These are phyloP conservation scores for Kwoniella mangroviensis DNA, from an alignment of 768 basidiomycete genomes.

Conservation along the genomic window DNA sequence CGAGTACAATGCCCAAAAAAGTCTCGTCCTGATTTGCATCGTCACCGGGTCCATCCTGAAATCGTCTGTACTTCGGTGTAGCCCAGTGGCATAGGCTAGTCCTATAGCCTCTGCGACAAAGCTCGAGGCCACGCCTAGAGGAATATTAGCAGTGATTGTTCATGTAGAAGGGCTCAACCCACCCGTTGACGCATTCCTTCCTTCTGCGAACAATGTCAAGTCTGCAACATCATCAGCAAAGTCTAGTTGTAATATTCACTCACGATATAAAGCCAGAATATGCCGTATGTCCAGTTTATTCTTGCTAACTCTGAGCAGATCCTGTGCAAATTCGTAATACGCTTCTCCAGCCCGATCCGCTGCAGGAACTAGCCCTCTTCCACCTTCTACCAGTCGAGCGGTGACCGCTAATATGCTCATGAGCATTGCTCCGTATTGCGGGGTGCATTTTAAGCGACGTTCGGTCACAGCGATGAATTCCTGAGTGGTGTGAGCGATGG, in stretches of 20 bases:
- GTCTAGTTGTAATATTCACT: background rate
- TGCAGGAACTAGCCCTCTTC: slow-evolving; percentile 3
- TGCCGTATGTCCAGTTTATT: slow-evolving; percentile 23
- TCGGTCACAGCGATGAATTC: slow-evolving; percentile 23
- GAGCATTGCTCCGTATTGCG: slow-evolving; percentile 18
- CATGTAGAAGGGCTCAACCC: background rate
- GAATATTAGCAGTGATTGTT: background rate
- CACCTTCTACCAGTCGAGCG: slow-evolving; percentile 8
- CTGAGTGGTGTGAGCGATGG: background rate
- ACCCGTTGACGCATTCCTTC: slow-evolving; percentile 9
- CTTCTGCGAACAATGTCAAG: slow-evolving; percentile 16
- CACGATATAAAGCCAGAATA: slow-evolving; percentile 22
- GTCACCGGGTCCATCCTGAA: slow-evolving; percentile 20
- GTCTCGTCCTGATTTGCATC: slow-evolving; percentile 10
- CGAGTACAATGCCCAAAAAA: slow-evolving; percentile 19
- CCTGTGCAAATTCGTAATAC: slow-evolving; percentile 22
- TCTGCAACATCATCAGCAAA: background rate
- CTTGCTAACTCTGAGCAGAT: slow-evolving; percentile 14
- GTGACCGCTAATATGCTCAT: slow-evolving; percentile 21
- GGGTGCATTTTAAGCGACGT: slow-evolving; percentile 20
- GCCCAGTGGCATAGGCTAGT: slow-evolving; percentile 13
- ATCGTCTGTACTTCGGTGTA: slow-evolving; percentile 19
- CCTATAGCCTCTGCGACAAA: slow-evolving; percentile 22
- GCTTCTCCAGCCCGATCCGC: slow-evolving; percentile 14
- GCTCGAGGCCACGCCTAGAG: slow-evolving; percentile 9